Percentiles rank a stretch among this genome's conserved stretches.
phyloP scores from a whole-genome alignment of 2,329 filamentous ascomycete species.

The Diaporthe citriasiana region DNA sequence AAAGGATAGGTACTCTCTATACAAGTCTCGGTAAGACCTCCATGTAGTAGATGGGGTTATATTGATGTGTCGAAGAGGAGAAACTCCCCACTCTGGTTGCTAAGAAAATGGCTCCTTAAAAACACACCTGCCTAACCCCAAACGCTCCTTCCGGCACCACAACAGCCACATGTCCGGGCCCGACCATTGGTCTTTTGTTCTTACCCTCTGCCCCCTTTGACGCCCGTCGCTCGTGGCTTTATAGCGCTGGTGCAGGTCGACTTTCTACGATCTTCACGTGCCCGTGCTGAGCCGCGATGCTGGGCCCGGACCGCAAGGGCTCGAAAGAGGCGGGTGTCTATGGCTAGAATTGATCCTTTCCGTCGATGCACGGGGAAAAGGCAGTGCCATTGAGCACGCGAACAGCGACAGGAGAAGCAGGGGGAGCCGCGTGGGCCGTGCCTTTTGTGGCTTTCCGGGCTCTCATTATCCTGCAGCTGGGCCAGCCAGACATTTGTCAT shows the following conservation, averaged over 20 bases:
- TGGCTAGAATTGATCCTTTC: not conserved
- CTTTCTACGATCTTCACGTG: slow-evolving; percentile 8
- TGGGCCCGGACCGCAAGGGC: not conserved
- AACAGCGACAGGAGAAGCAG: not conserved
- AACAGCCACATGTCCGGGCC: slow-evolving; percentile 4
- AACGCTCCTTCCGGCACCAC: too few species aligned
- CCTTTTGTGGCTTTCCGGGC: not conserved
- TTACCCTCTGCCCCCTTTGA: not conserved
- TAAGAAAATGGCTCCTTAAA: too few species aligned
- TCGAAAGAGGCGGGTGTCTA: not conserved
- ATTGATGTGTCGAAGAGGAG: too few species aligned
- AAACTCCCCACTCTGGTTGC: too few species aligned
- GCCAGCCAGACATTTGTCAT: slow-evolving; percentile 14
- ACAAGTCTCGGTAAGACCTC: too few species aligned
- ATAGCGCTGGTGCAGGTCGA: not conserved
- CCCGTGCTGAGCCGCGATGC: slow-evolving; percentile 3
- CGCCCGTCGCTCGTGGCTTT: not conserved
- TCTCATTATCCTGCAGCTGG: not conserved
- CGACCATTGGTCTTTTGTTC: slow-evolving; percentile 13
- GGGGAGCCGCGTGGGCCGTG: slow-evolving; percentile 13
- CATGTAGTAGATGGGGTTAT: too few species aligned
- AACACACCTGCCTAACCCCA: too few species aligned
- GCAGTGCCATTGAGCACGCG: slow-evolving; percentile 12
- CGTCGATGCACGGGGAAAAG: not conserved
- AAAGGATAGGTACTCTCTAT: too few species aligned